These are phyloP conservation scores for Oryza officinalis DNA, from an alignment of 176 grass and related monocot genomes.

Conservation along the genomic window DNA sequence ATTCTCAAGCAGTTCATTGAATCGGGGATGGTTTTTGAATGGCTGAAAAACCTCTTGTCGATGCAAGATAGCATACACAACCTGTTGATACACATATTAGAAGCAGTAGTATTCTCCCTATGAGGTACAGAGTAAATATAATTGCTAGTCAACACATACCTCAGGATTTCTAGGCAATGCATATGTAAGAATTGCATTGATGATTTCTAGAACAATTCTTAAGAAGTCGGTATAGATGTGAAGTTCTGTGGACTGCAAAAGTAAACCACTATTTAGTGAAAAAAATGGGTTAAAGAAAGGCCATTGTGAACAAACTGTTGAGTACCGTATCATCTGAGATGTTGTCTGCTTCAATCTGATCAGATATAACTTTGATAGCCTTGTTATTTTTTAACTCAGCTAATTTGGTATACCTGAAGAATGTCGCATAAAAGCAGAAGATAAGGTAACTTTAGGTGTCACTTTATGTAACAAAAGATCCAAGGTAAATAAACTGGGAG, in stretches of 20 bases:
- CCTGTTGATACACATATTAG: constrained; percentile 54
- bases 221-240: constrained; percentile 98
- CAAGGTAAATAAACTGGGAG: constrained; percentile 25
- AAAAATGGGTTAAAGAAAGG: constrained; percentile 14
- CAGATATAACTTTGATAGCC: constrained; percentile 55
- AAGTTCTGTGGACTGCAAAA: constrained; percentile 96
- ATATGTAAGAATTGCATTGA: constrained; percentile 98
- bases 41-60: constrained; percentile 96
- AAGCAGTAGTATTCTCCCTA: constrained; percentile 26
- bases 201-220: constrained; percentile 95
- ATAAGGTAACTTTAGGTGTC: not conserved
- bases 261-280: constrained; percentile 28
- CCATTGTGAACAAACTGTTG: constrained; percentile 2
- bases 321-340: constrained; percentile 91
- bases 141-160: constrained; percentile 44
- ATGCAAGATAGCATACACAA: constrained; percentile 98
- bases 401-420: constrained; percentile 86
- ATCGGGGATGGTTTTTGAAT: constrained; percentile 96
- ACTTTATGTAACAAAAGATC: constrained; percentile 4
- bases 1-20: constrained; percentile 98
- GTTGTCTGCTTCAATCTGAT: constrained; percentile 74
- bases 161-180: constrained; percentile 97
- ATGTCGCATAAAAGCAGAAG: constrained; percentile 20
- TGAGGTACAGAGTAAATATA: constrained; percentile 30
- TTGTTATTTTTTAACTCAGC: constrained; percentile 97